Base-by-base conservation (phyloP, 2,329 filamentous ascomycete species). In the Alternaria novae-zelandiae region DNA sequence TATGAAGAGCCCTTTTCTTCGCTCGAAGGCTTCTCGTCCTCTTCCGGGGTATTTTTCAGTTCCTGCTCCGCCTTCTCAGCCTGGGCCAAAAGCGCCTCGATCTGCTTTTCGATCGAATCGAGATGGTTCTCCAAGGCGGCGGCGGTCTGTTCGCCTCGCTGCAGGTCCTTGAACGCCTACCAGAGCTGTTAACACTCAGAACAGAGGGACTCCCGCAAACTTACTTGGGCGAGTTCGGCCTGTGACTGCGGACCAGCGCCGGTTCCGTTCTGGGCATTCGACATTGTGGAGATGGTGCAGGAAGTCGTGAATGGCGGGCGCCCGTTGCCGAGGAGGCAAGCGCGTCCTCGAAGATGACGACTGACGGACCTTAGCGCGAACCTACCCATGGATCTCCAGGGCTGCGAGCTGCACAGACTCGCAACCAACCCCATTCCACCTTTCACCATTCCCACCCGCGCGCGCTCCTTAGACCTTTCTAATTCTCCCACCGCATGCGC, bases 141-240 rank as follows among this genome's bases (percentile, higher is more conserved):
- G 6, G 87, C 87, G 30, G 86, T 85, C 63, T 80, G 81, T 76
- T 89, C 87, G 70, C 86, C 87, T 62, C 84, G 86, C 32, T 82
- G 81, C 32, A 86, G 79, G 63, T 85, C 83, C 68, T 84, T 80
- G 72, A 85, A 83, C 36, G 83, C 83, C 84, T 86, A 69, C 13
- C n/a, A 32, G 9, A 54, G 46, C 26, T n/a, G 44, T 75, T 59
- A 74, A 70, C 47, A 36, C 15, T 20, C 47, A 54, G 45, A 23
- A 28, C 11, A 26, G 53, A 45, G 23, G 17, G 26, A 13, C 21
- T 53, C 43, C 26, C 20, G 25, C 20, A 13, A 28, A 43, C 63
- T 20, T 63, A 79, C 78, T 67, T 79, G 71, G 20, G 78, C 78
- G 56, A 80, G 74, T 46, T 81, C 79, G 20, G 76, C 69, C 54